These are phyloP conservation scores for Penicillium coprophilum DNA, from an alignment of 495 filamentous ascomycete species.

Conservation along the genomic window DNA sequence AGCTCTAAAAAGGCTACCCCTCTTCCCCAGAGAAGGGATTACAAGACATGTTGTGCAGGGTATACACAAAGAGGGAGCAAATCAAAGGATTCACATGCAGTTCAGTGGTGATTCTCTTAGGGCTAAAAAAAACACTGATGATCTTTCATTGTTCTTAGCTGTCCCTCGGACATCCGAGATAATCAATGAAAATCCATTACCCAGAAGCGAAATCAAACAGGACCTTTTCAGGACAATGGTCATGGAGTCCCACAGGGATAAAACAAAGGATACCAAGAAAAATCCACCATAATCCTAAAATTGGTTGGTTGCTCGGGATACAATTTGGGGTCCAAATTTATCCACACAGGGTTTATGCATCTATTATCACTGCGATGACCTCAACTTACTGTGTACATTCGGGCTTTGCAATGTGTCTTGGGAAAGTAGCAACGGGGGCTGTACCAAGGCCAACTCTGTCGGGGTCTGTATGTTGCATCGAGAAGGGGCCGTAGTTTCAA, in stretches of 20 bases:
- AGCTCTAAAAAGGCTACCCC: background rate
- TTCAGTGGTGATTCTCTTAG: background rate
- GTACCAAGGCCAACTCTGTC: background rate
- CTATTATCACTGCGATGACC: background rate
- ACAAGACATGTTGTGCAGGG: background rate
- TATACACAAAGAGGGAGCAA: background rate
- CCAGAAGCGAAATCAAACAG: background rate
- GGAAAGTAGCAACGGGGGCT: background rate
- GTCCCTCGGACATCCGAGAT: background rate
- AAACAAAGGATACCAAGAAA: background rate
- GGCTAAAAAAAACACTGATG: background rate
- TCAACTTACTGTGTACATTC: background rate
- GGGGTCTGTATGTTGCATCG: background rate
- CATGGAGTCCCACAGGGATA: background rate
- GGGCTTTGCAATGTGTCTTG: background rate
- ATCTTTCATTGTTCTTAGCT: background rate
- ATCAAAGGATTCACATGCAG: background rate
- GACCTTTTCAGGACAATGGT: background rate
- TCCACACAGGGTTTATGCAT: background rate
- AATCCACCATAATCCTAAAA: background rate
- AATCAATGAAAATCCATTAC: background rate
- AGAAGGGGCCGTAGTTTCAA: background rate
- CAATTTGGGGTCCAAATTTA: slow-evolving; percentile 11
- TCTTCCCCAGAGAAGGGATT: background rate
- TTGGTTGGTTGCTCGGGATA: background rate